Evolutionary conservation across 1,284 basidiomycete species (phyloP).

Genomic region (Golubevia pallescens): DNA sequence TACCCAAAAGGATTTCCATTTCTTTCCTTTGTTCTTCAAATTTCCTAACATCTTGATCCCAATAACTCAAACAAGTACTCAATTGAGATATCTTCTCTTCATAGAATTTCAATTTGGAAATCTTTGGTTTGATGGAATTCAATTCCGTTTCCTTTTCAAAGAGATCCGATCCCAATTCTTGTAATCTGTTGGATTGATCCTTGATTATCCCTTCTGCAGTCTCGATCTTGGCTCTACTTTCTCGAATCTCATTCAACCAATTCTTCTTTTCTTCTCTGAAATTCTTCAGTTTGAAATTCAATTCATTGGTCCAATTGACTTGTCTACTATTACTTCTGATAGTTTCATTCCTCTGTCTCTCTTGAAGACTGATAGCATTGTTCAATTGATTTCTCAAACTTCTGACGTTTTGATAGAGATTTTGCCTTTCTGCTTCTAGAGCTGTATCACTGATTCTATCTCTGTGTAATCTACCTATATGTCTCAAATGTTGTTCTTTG

Average conservation of each 20-base stretch:
- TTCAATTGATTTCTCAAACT: constrained; percentile 29
- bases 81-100: constrained; percentile 36
- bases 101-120: constrained; percentile 36
- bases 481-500: constrained; percentile 60
- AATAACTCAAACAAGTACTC: constrained; percentile 30
- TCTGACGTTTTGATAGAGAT: constrained; percentile 50
- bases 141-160: constrained; percentile 42
- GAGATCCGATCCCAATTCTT: constrained; percentile 23
- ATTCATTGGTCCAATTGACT: constrained; percentile 51
- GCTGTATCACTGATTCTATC: constrained; percentile 54
- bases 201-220: constrained; percentile 12
- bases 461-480: constrained; percentile 61
- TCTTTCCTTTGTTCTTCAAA: constrained; percentile 45
- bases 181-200: constrained; percentile 1
- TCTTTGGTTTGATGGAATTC: constrained; percentile 24
- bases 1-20: constrained; percentile 42
- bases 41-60: constrained; percentile 45
- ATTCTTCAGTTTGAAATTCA: constrained; percentile 50
- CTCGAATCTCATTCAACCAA: constrained; percentile 32
- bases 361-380: constrained; percentile 8
- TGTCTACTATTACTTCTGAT: constrained; percentile 35
- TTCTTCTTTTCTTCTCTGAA: constrained; percentile 55
- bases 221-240: constrained; percentile 38
- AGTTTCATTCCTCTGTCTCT: constrained; percentile 39
- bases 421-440: constrained; percentile 59